Conservation (phyloP, 2,329 filamentous ascomycete genomes). For the Emmonsiellopsis sp. region DNA sequence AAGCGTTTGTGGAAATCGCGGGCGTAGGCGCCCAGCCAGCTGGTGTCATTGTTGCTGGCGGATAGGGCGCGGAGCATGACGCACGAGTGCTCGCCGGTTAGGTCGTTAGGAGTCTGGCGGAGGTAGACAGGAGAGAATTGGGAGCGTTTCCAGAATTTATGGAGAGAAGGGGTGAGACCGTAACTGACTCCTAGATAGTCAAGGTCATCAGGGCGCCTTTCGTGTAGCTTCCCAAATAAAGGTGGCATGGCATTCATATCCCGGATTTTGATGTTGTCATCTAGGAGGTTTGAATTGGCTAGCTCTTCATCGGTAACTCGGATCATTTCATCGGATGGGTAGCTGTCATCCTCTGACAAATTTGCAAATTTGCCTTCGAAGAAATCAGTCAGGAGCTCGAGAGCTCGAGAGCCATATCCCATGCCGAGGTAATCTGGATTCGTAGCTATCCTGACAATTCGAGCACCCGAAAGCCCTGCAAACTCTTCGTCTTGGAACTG, state of each 20-base stretch:
- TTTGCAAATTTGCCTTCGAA: conserved; percentile 89
- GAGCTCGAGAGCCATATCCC: conserved; percentile 86
- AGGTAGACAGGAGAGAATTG: conserved; percentile 85
- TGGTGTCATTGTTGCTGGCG: conserved; percentile 51
- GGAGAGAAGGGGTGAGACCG: conserved; percentile 74
- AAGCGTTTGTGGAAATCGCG: conserved; percentile 95
- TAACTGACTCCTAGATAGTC: conserved; percentile 96
- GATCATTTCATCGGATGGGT: conserved; percentile 51
- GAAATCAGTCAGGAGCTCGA: conserved; percentile 81
- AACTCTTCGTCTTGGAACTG: conserved; percentile 98
- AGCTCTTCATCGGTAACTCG: conserved; percentile 77
- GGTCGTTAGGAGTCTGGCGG: conserved; percentile 86
- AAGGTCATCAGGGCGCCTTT: conserved; percentile 67
- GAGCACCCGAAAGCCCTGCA: conserved; percentile 80
- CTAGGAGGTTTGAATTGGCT: conserved; percentile 62
- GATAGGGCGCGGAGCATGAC: conserved; percentile 84
- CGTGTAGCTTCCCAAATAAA: conserved; percentile 77
- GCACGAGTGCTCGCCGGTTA: conserved; percentile 95
- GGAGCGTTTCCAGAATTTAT: conserved; percentile 94
- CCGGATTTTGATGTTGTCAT: conserved; percentile 81
- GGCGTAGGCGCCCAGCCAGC: conserved; percentile 85
- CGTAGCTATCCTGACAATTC: conserved; percentile 88
- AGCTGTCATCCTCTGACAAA: conserved; percentile 60
- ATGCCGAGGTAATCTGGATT: conserved; percentile 87
- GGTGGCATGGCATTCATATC: conserved; percentile 90